Base-by-base conservation (phyloP, 2,329 filamentous ascomycete species). In the Botrytis deweyae region DNA sequence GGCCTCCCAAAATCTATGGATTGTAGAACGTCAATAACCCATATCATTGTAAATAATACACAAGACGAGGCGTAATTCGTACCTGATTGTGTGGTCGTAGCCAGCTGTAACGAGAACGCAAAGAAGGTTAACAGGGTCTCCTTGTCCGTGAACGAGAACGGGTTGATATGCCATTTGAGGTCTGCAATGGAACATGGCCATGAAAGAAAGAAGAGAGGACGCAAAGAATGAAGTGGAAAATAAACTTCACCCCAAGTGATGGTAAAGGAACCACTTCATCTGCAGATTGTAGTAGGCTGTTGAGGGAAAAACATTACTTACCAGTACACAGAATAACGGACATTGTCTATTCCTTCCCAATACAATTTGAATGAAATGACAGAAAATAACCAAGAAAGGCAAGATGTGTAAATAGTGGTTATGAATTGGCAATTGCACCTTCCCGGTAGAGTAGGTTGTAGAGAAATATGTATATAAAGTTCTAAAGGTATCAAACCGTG, bases 1-100 rank as follows among this genome's bases (percentile, higher is more conserved):
- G 1, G 96, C 96, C 84, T 99, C 96, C 96, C 96, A 99, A 86
- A 99, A 99, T 77, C 94, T 97, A 81, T 63, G 66, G 44, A 12
- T 63, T 33, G 29, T 12, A 59, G 8, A 33, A 64, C n/a, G 65
- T 77, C 49, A 75, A 74, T 63, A 70, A 69, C 22, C 36, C 18
- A 65, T 59, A 36, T 75, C 66, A 76, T 67, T 63, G 66, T 61
- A 6, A 44, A 36, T 18, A 2, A 12, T 4, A 20, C 22, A n/a
- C 14, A 25, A 74, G 44, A 55, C 52, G 40, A 22, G 36, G 40
- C 33, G 65, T 6, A 20, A 59, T 55, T 67, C 73, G 33, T 85
- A 92, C 91, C 91, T 87, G 77, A 93, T 93, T 44, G 91, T 93
- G 82, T 93, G 91, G 82, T 93, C 91, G 82, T 93, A 93, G 76